Evolutionary conservation across 495 filamentous ascomycete species (phyloP), one percentile per base, ranked within the genome.

Genomic region (Podospora pseudocomata): DNA sequence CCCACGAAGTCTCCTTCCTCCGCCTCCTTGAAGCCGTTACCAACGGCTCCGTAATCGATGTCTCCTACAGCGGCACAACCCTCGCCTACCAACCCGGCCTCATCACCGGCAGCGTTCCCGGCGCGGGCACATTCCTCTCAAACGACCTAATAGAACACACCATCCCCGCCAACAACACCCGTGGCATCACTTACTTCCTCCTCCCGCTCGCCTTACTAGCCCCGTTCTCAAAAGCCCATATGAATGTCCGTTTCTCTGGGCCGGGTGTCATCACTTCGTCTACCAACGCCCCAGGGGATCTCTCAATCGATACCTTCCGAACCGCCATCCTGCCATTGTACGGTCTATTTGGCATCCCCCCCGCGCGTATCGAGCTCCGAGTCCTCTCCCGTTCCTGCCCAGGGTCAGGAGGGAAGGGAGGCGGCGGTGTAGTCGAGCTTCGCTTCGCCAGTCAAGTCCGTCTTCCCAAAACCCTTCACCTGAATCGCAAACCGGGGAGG

Each of bases 1-100:
- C 92, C 60, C 91, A 96, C 82, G 96, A 99, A 81, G 88, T 97
- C 74, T 97, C 94, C 44, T 92, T 99, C 80, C 86, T 99, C 19
- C 95, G 96, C 63, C 90, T 99, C 7, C 88, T 99, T 71, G 95
- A 98, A 76, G 83, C 90, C 64, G 84, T 99, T 72, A 98, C 96
- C 75, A 99, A 99, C 86, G 96, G 96, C 81, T 90, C 92, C 34
- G 85, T 87, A 68, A 91, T 97, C 81, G 92, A 97, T 75, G 96
- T 99, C 71, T 95, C 92, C 18, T 92, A 96, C 79, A 97, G 92
- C 11, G 95, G 96, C 70, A 98, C 95, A 0, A 92, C 91, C 16
- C 83, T 98, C 58, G 88, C 93, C 44, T 98, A 95, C 81, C 89
- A 90, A 61, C 96, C 96, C 0, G 96, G 96, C 30, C 82, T 99